Conservation (phyloP, 129 eudicot species). For the Kitagawia praeruptora region DNA sequence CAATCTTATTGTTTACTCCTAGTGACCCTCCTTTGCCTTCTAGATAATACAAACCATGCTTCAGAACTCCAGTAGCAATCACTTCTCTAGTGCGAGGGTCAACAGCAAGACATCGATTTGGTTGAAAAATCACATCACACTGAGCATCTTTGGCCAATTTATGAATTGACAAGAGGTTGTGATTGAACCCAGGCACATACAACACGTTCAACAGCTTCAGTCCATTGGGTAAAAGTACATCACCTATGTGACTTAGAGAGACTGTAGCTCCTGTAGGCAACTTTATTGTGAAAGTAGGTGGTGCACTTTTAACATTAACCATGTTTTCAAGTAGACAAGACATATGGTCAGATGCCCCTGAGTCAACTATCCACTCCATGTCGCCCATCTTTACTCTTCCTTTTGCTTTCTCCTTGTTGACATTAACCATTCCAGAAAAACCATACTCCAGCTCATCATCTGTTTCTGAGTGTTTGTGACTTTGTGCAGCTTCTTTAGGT, state of each 20-base stretch:
- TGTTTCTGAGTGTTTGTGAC: no score
- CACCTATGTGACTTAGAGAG: background rate
- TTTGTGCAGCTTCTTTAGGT: no score
- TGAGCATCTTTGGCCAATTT: background rate
- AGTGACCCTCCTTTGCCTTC: background rate
- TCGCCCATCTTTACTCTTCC: no score
- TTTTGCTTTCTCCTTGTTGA: no score
- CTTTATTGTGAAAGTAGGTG: background rate
- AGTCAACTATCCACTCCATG: background rate
- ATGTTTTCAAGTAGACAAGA: background rate
- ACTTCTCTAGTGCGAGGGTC: background rate
- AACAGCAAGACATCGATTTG: background rate
- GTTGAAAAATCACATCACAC: background rate
- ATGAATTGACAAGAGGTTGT: background rate
- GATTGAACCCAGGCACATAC: background rate
- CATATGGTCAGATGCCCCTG: background rate
- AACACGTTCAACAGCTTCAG: background rate
- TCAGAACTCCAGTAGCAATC: background rate
- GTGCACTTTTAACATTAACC: background rate
- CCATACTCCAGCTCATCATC: no score
- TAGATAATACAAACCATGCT: background rate
- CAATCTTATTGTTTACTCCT: no score
- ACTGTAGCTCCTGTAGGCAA: background rate
- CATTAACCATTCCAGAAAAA: no score
- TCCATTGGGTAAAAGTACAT: background rate